phyloP scores from a whole-genome alignment of 495 filamentous ascomycete species.

The Podospora fimiseda region DNA sequence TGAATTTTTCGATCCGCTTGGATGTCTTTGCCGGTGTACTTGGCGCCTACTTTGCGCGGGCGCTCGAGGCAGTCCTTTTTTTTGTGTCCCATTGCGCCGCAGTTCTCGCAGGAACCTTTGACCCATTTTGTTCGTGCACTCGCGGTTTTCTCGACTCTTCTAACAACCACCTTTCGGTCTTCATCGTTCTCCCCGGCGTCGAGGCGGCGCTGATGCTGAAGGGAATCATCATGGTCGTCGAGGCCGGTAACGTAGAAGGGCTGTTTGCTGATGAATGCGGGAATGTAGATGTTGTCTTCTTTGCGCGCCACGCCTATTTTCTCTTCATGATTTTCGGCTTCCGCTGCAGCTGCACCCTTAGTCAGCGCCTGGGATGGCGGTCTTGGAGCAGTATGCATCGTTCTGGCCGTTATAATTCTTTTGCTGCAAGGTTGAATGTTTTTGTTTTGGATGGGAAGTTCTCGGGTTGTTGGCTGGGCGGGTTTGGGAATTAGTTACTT shows the following conservation, averaged over 20 bases:
- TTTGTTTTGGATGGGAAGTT: not conserved
- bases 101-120: constrained; percentile 97
- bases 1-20: constrained; percentile 86
- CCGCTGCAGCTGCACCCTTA: constrained; percentile 22
- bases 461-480: too few species aligned
- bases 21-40: constrained; percentile 89
- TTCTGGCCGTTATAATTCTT: too few species aligned
- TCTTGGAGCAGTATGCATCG: constrained; percentile 16
- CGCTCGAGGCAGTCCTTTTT: constrained; percentile 87
- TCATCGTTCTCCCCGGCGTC: constrained; percentile 42
- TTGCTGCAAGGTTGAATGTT: too few species aligned
- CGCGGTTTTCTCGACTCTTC: constrained; percentile 64
- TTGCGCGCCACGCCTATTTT: constrained; percentile 50
- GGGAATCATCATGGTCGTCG: constrained; percentile 74
- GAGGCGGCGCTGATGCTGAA: constrained; percentile 92
- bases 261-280: constrained; percentile 94
- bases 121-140: constrained; percentile 92
- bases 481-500: too few species aligned
- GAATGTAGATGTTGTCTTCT: constrained; percentile 97
- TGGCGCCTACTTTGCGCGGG: constrained; percentile 83
- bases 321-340: not conserved
- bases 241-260: constrained; percentile 89
- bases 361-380: constrained; percentile 11
- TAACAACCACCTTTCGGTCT: constrained; percentile 54
- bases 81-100: constrained; percentile 93